Percentiles rank a stretch among this genome's conserved stretches.
These are phyloP conservation scores for Uronychia setigera DNA, from an alignment of 73 alveolate species.

Conservation along the genomic window DNA sequence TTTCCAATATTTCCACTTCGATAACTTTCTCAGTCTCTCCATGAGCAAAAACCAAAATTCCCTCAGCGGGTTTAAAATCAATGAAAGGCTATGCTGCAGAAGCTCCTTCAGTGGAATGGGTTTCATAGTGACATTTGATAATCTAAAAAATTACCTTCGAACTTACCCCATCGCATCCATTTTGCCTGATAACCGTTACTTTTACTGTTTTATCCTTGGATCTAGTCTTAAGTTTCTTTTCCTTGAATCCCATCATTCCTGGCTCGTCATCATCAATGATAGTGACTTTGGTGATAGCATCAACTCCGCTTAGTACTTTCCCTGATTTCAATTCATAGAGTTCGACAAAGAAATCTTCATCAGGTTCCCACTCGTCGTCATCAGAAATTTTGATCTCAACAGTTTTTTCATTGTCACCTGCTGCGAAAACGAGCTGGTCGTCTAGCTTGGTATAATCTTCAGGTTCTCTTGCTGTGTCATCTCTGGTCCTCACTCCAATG, in stretches of 20 bases:
- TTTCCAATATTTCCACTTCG: conserved; percentile 5
- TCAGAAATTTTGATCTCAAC: conserved; percentile 36
- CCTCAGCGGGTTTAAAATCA: conserved; percentile 14
- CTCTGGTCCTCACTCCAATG: conserved; percentile 57
- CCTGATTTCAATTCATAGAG: conserved; percentile 35
- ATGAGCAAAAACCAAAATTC: neutral
- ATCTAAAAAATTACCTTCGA: neutral
- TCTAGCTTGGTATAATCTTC: conserved; percentile 42
- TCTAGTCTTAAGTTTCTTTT: neutral
- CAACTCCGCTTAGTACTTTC: conserved; percentile 39
- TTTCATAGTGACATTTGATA: conserved; percentile 24
- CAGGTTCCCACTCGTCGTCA: conserved; percentile 71
- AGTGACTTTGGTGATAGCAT: conserved; percentile 46
- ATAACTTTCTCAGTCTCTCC: conserved; percentile 34
- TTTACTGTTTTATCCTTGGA: conserved; percentile 24
- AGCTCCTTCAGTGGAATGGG: conserved; percentile 2
- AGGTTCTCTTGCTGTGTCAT: conserved; percentile 52
- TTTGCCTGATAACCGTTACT: conserved; percentile 25
- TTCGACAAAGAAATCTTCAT: conserved; percentile 59
- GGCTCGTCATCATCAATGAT: conserved; percentile 72
- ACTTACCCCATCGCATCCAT: conserved; percentile 55
- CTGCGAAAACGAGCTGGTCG: conserved; percentile 13
- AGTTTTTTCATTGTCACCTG: conserved; percentile 17
- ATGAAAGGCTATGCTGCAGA: conserved; percentile 2
- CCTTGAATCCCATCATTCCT: conserved; percentile 44